Evolutionary conservation across 805 yeast genomes (phyloP), one percentile per base, ranked within the genome.

Genomic region (Zygotorulaspora sp.): DNA sequence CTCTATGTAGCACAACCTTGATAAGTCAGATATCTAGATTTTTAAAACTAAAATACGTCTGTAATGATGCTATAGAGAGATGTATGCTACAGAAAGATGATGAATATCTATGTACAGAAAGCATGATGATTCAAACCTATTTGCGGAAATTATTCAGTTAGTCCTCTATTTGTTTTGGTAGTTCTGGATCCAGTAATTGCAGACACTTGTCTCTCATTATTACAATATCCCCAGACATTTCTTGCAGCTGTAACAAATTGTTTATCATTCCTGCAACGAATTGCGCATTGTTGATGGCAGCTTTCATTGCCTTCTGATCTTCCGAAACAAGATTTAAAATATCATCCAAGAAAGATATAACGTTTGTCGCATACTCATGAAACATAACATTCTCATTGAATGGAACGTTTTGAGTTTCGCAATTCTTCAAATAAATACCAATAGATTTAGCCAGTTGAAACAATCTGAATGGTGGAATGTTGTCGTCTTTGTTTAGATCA

Each of bases 391-490:
- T 45, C 9, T 24, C 36, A 3, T 30, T 18, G 4, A 29, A 22
- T 6, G 22, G 34, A 2, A 23, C 29, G 2, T 26, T 27, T 4
- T 23, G 32, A 1, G 22, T 15, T 2, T 40, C 47, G 17, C 38
- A 33, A 24, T 52, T 47, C 23, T 40, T 50, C 10, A 59, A 41
- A 19, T 50, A 56, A 15, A 61, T 44, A 11, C 65, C 64, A 8
- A 57, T 34, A 1, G 64, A 52, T 38, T 59, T 59, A 4, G 53
- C 49, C 9, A 61, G 32, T 39, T 58, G 62, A 41, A 58, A 61
- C 24, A 57, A 28, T 14, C 40, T 45, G 22, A 48, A 40, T 3
- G 52, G 32, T 1, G 59, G 42, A 1, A 58, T 35, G 7, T 36
- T 30, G 22, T 11, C 35, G 21, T 36, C 32, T 2, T 14, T 20